These are phyloP conservation scores for Arthroderma uncinatum DNA, from an alignment of 2,329 filamentous ascomycete species.

Conservation along the genomic window DNA sequence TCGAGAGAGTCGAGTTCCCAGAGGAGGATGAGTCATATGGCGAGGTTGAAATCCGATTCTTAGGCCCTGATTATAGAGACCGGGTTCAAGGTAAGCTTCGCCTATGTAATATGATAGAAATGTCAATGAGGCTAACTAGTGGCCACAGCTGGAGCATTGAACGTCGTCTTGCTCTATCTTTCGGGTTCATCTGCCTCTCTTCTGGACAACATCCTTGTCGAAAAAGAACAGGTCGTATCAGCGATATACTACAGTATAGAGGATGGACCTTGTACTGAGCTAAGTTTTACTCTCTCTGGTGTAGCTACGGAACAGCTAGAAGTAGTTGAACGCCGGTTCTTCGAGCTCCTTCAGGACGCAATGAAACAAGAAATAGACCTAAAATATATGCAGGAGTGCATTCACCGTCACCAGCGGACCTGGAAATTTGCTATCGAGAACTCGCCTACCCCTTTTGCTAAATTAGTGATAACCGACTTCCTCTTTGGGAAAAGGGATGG, in stretches of 20 bases:
- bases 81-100: constrained; percentile 42
- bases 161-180: constrained; percentile 72
- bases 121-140: not conserved
- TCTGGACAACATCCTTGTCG: constrained; percentile 82
- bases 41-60: constrained; percentile 74
- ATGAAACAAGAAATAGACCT: constrained; percentile 70
- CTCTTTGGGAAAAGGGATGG: constrained; percentile 81
- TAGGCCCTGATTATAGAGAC: constrained; percentile 74
- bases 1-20: constrained; percentile 79
- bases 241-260: constrained; percentile 72
- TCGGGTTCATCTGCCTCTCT: constrained; percentile 88
- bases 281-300: constrained; percentile 75
- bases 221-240: constrained; percentile 84
- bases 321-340: constrained; percentile 73
- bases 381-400: constrained; percentile 78
- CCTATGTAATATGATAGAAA: not conserved
- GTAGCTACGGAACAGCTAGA: constrained; percentile 78
- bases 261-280: constrained; percentile 65
- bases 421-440: constrained; percentile 75
- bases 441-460: constrained; percentile 68
- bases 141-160: constrained; percentile 50
- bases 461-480: constrained; percentile 81
- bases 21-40: constrained; percentile 93
- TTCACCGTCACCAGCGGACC: constrained; percentile 68
- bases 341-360: constrained; percentile 71